Percentiles rank a stretch among this genome's conserved stretches.
Conservation (phyloP, 2,329 filamentous ascomycete species). For the Aaosphaeria pasadenensis region DNA sequence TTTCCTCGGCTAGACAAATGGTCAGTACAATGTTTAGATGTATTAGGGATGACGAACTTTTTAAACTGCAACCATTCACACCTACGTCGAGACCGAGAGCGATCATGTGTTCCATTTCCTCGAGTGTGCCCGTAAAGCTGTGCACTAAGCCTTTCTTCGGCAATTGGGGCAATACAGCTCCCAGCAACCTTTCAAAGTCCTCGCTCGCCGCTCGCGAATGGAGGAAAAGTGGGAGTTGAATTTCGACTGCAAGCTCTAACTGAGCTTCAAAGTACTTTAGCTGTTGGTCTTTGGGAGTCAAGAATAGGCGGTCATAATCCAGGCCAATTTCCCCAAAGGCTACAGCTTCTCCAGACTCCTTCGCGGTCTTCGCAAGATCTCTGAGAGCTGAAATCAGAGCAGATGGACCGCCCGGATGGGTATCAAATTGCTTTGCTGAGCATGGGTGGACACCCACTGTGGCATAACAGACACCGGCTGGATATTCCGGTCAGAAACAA, state of each 20-base stretch:
- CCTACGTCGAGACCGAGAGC: constrained; percentile 83
- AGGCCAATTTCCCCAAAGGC: constrained; percentile 95
- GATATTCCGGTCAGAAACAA: background rate
- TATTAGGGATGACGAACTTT: constrained; percentile 50
- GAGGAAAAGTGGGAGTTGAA: constrained; percentile 84
- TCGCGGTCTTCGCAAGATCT: constrained; percentile 60
- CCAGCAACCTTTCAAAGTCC: constrained; percentile 76
- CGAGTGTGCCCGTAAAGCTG: constrained; percentile 84
- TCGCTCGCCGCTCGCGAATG: constrained; percentile 84
- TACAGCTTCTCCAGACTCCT: constrained; percentile 58
- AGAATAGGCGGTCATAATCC: constrained; percentile 89
- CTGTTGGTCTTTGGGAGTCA: constrained; percentile 76
- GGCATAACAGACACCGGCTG: constrained; percentile 78
- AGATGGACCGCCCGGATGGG: constrained; percentile 56
- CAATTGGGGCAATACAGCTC: constrained; percentile 61
- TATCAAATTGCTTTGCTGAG: constrained; percentile 74
- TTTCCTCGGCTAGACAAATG: constrained; percentile 51
- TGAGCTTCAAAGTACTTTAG: constrained; percentile 82
- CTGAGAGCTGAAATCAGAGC: constrained; percentile 58
- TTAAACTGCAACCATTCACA: constrained; percentile 96
- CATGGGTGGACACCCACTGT: constrained; percentile 96
- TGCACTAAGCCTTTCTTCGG: constrained; percentile 83
- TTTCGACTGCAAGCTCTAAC: constrained; percentile 70
- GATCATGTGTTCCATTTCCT: constrained; percentile 80
- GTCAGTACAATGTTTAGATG: background rate